Evolutionary conservation across 2,329 filamentous ascomycete species (phyloP).

Genomic region (Xylariaceae sp.): DNA sequence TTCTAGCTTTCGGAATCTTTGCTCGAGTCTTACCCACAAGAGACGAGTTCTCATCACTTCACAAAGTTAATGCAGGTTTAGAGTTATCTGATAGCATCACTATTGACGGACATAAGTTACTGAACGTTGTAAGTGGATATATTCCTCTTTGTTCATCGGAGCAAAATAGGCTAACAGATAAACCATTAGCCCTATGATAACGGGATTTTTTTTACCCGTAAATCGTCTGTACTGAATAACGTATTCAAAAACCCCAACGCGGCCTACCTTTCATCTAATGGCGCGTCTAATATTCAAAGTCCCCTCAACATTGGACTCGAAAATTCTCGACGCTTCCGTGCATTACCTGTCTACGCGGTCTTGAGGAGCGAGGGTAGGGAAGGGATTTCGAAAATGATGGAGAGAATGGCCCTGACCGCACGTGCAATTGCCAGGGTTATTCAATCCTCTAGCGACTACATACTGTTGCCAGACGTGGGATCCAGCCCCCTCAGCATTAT

Average conservation of each 20-base stretch:
- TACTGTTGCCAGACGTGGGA: constrained; percentile 40
- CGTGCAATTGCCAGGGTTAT: constrained; percentile 71
- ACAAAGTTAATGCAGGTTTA: constrained; percentile 63
- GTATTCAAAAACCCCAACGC: constrained; percentile 87
- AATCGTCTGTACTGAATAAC: constrained; percentile 60
- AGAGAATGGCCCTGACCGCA: constrained; percentile 74
- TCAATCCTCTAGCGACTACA: constrained; percentile 51
- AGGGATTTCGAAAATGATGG: constrained; percentile 73
- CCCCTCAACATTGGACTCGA: constrained; percentile 88
- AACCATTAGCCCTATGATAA: constrained; percentile 77
- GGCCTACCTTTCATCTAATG: constrained; percentile 69
- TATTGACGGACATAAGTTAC: constrained; percentile 86
- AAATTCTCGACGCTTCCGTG: constrained; percentile 89
- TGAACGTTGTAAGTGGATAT: constrained; percentile 74
- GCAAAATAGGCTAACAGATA: constrained; percentile 1
- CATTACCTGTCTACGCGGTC: constrained; percentile 85
- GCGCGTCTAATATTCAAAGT: constrained; percentile 64
- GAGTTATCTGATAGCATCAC: constrained; percentile 88
- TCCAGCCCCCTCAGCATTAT: constrained; percentile 43
- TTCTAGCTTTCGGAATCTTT: constrained; percentile 80
- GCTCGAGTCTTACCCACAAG: constrained; percentile 66
- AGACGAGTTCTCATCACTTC: constrained; percentile 61
- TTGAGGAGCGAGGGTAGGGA: constrained; percentile 74
- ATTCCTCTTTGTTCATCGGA: neutral
- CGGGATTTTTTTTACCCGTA: constrained; percentile 83